A percentile compares a stretch with the other conserved stretches of the same genome.
phyloP scores from a whole-genome alignment of 2,329 filamentous ascomycete genomes.

The Fusarium paranaense region DNA sequence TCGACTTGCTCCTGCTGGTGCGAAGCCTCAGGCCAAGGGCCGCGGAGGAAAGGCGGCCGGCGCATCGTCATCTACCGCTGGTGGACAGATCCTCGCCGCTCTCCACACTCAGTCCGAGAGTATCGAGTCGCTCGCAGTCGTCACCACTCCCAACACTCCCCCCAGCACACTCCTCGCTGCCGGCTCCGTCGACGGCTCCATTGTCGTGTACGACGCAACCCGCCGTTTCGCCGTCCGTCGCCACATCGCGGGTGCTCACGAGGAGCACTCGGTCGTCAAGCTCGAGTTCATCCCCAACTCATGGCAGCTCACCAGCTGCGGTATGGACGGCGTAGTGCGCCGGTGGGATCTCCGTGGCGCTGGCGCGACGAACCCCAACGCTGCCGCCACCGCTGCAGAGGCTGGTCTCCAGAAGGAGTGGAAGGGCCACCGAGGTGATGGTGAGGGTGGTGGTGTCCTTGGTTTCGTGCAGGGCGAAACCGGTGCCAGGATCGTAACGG shows the following conservation, averaged over 20 bases:
- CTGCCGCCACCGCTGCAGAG: slow-evolving; percentile 55
- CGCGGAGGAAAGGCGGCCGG: slow-evolving; percentile 49
- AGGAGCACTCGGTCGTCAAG: slow-evolving; percentile 91
- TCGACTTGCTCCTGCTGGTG: slow-evolving; percentile 57
- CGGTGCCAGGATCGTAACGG: slow-evolving; percentile 83
- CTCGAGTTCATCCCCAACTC: slow-evolving; percentile 81
- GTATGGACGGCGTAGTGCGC: slow-evolving; percentile 91
- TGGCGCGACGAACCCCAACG: slow-evolving; percentile 46
- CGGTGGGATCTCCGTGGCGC: slow-evolving; percentile 83
- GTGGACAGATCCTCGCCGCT: slow-evolving; percentile 79
- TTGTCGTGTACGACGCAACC: slow-evolving; percentile 87
- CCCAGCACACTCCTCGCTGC: slow-evolving; percentile 70
- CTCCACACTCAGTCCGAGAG: slow-evolving; percentile 81
- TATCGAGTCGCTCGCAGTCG: slow-evolving; percentile 81
- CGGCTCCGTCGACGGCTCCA: slow-evolving; percentile 79
- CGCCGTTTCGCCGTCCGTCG: slow-evolving; percentile 89
- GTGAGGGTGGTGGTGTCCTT: slow-evolving; percentile 88
- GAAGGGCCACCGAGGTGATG: slow-evolving; percentile 87
- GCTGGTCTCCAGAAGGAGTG: slow-evolving; percentile 84
- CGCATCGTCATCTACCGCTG: slow-evolving; percentile 51
- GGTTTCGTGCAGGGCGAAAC: slow-evolving; percentile 87
- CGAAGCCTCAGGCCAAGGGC: slow-evolving; percentile 40
- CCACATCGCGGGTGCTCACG: slow-evolving; percentile 84
- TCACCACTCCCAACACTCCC: slow-evolving; percentile 51
- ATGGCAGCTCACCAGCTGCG: slow-evolving; percentile 86